Evolutionary conservation across 1,284 basidiomycete genomes (phyloP).

Genomic region (Ustilago cynodontis): DNA sequence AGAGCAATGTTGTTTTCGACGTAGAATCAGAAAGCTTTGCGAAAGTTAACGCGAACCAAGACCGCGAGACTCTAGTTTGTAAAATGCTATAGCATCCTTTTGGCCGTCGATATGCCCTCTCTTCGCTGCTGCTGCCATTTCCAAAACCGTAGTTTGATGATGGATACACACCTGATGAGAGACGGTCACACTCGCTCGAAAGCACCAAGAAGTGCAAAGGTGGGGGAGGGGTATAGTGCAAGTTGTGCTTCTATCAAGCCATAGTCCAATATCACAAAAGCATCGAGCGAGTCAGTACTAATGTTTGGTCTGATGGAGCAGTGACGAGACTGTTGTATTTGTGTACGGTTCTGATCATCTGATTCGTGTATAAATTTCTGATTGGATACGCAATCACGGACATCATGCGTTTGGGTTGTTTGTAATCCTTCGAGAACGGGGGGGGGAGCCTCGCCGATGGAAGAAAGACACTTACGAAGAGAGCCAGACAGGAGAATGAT

Average conservation of each 20-base stretch:
- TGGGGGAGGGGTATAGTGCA: constrained; percentile 9
- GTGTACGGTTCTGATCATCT: constrained; percentile 37
- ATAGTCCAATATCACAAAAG: neutral
- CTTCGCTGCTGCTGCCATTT: neutral
- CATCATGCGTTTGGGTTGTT: constrained; percentile 44
- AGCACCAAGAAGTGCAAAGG: too few relatives aligned
- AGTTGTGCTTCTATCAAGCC: neutral
- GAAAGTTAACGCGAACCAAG: constrained; percentile 65
- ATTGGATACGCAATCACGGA: constrained; percentile 50
- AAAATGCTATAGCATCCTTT: constrained; percentile 56
- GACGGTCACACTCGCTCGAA: neutral
- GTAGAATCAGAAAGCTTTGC: constrained; percentile 53
- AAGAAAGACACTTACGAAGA: constrained; percentile 30
- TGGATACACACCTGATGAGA: constrained; percentile 11
- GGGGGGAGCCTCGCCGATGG: neutral
- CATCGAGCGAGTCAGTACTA: constrained; percentile 8
- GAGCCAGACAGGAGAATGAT: neutral
- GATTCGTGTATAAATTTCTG: constrained; percentile 56
- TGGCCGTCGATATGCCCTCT: constrained; percentile 15
- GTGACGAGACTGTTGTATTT: neutral
- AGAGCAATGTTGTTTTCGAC: neutral
- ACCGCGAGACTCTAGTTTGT: constrained; percentile 68
- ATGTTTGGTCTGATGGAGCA: neutral
- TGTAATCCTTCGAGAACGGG: constrained; percentile 42
- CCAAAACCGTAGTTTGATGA: neutral